Conservation (phyloP, 2,329 filamentous ascomycete species). For the Arthroderma uncinatum region DNA sequence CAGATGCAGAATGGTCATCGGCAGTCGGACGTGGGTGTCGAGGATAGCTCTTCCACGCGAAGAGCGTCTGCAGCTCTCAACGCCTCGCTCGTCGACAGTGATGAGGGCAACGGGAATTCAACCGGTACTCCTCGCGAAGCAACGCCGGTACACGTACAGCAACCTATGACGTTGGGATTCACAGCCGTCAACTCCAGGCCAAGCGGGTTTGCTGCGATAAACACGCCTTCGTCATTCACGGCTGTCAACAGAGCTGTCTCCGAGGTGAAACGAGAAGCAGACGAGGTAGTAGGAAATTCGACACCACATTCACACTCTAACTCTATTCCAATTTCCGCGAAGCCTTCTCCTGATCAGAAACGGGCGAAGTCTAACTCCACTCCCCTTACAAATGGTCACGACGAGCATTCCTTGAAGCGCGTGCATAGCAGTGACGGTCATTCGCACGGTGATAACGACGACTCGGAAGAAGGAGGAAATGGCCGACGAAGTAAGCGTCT, state of each 20-base stretch:
- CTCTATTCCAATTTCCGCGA: conserved; percentile 36
- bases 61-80: conserved; percentile 45
- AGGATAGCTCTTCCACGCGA: conserved; percentile 58
- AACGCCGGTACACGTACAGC: conserved; percentile 22
- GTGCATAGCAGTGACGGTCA: conserved; percentile 53
- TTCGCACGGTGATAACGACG: conserved; percentile 37
- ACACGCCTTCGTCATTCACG: conserved; percentile 38
- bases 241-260: conserved; percentile 30
- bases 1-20: conserved; percentile 32
- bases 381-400: conserved; percentile 41
- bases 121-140: conserved; percentile 27
- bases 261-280: conserved; percentile 41
- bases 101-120: conserved; percentile 23
- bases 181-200: conserved; percentile 57
- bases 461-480: conserved; percentile 48
- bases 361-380: conserved; percentile 45
- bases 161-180: conserved; percentile 43
- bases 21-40: conserved; percentile 42
- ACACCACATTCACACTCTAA: conserved; percentile 55
- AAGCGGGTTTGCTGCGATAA: conserved; percentile 50
- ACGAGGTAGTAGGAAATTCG: conserved; percentile 48
- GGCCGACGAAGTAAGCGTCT: conserved; percentile 84
- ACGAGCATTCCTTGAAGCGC: conserved; percentile 58
- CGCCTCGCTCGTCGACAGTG: conserved; percentile 39
- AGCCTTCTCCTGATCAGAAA: conserved; percentile 54